Evolutionary conservation across 169 alveolate species (phyloP).

Genomic region (Eimeria tenella): DNA sequence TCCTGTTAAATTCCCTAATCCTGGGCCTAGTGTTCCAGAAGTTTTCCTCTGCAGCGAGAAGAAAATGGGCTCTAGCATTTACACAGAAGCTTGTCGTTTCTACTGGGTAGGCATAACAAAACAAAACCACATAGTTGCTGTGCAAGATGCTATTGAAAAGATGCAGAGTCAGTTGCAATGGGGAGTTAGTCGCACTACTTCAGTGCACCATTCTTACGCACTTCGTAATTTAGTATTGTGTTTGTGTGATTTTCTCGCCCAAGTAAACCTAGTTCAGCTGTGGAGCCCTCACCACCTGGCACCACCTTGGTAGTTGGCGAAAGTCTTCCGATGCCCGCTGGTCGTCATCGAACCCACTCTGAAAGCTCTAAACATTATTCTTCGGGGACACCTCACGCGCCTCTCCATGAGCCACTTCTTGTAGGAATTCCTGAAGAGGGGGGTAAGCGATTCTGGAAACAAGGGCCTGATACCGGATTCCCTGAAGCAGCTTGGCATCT

Average conservation of each 20-base stretch:
- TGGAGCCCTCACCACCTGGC: not conserved
- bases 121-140: not conserved
- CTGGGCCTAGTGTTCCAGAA: constrained; percentile 84
- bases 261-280: constrained; percentile 6
- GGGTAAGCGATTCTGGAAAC: not conserved
- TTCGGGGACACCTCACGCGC: constrained; percentile 34
- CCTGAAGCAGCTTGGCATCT: not conserved
- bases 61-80: constrained; percentile 84
- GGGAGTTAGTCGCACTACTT: no score
- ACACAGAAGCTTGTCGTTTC: constrained; percentile 68
- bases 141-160: no score
- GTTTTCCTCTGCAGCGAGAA: constrained; percentile 82
- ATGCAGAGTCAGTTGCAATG: no score
- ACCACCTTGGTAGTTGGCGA: not conserved
- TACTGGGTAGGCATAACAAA: constrained; percentile 43
- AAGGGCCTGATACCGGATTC: not conserved
- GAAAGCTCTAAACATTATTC: constrained; percentile 34
- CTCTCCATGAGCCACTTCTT: constrained; percentile 65
- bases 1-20: constrained; percentile 81
- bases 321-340: not conserved
- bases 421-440: constrained; percentile 61
- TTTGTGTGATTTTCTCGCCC: not conserved
- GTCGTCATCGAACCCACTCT: not conserved
- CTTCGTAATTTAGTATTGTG: not conserved
- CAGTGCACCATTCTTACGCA: no score